These are phyloP conservation scores for Phoma herbarum DNA, from an alignment of 2,329 filamentous ascomycete species.

Conservation along the genomic window DNA sequence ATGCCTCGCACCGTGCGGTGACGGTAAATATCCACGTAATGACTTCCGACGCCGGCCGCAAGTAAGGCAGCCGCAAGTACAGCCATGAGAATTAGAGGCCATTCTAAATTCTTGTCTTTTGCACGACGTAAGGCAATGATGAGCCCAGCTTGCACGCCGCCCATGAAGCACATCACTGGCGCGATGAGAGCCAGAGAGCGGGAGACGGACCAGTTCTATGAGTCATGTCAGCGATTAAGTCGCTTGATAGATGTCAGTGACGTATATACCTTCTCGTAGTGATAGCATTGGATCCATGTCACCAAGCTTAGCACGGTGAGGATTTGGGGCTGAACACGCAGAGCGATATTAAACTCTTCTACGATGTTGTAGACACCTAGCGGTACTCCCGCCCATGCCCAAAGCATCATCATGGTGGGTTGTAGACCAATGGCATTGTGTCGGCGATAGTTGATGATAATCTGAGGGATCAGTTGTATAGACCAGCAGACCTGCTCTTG, in stretches of 20 bases:
- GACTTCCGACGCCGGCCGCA: slow-evolving; percentile 70
- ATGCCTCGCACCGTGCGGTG: slow-evolving; percentile 74
- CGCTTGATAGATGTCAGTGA: not conserved
- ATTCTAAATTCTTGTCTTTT: slow-evolving; percentile 57
- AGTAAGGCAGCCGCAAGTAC: slow-evolving; percentile 70
- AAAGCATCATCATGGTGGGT: slow-evolving; percentile 76
- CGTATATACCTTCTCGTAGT: slow-evolving; percentile 57
- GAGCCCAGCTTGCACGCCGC: slow-evolving; percentile 65
- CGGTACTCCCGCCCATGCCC: slow-evolving; percentile 73
- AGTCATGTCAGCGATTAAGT: not conserved
- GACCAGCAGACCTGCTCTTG: slow-evolving; percentile 66
- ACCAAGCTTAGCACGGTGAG: slow-evolving; percentile 60
- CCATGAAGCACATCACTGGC: slow-evolving; percentile 65
- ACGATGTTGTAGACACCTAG: slow-evolving; percentile 70
- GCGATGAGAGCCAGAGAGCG: slow-evolving; percentile 60
- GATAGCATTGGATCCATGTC: slow-evolving; percentile 66
- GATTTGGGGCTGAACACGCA: slow-evolving; percentile 66
- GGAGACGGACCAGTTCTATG: slow-evolving; percentile 61
- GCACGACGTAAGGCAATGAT: slow-evolving; percentile 65
- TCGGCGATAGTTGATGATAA: slow-evolving; percentile 71
- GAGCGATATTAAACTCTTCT: slow-evolving; percentile 61
- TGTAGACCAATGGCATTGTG: slow-evolving; percentile 73
- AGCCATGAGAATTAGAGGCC: slow-evolving; percentile 74
- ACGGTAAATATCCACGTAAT: slow-evolving; percentile 74
- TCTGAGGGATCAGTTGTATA: slow-evolving; percentile 73